A percentile compares a stretch with the other conserved stretches of the same genome.
phyloP scores from a whole-genome alignment of 306 rosid genomes.

The Vigna reflexopilosa region DNA sequence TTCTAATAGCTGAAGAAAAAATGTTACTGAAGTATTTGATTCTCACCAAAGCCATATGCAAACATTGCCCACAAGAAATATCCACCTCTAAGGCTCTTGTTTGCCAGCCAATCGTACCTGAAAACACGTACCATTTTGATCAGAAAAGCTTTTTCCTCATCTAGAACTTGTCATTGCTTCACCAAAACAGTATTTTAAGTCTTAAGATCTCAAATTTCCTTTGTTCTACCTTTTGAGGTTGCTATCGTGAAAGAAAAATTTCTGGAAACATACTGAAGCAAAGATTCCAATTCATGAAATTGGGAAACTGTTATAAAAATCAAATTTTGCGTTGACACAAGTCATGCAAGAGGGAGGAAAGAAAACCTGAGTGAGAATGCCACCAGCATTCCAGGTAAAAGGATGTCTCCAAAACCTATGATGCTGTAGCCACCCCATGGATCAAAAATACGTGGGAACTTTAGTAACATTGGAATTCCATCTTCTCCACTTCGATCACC shows the following conservation, averaged over 20 bases:
- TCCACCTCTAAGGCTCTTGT: conserved; percentile 72
- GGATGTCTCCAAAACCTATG: conserved; percentile 97
- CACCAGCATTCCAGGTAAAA: conserved; percentile 88
- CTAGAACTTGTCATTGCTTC: neutral
- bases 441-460: conserved; percentile 87
- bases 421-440: conserved; percentile 99
- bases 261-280: too few species aligned
- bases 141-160: conserved; percentile 22
- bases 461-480: conserved; percentile 96
- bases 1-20: neutral
- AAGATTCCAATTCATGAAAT: conserved; percentile 34
- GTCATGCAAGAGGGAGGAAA: conserved; percentile 42
- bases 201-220: conserved; percentile 16
- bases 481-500: conserved; percentile 94
- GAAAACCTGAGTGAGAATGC: conserved; percentile 90
- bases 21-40: conserved; percentile 16
- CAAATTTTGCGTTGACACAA: conserved; percentile 3
- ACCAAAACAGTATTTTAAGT: conserved; percentile 6
- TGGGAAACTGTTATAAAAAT: conserved; percentile 1
- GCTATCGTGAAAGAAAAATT: neutral
- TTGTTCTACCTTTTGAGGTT: neutral
- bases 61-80: conserved; percentile 95
- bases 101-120: conserved; percentile 96
- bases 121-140: conserved; percentile 17
- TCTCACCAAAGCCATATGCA: conserved; percentile 94